Percentiles rank a stretch among this genome's conserved stretches.
phyloP scores from a whole-genome alignment of 2,329 filamentous ascomycete genomes.

The Stagonosporopsis vannaccii region DNA sequence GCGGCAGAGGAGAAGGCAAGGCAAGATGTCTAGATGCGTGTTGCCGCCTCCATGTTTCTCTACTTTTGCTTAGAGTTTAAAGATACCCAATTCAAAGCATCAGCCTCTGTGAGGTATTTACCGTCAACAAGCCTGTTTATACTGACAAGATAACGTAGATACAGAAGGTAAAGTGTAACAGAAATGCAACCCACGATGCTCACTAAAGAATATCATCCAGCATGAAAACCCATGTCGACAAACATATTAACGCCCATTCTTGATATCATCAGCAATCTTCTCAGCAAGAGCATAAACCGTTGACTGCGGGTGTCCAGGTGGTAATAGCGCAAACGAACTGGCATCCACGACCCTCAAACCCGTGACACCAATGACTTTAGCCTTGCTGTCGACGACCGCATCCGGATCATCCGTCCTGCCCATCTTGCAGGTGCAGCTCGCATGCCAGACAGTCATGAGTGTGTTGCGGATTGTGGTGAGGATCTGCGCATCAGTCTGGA shows the following conservation, averaged over 20 bases:
- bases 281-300: constrained; percentile 37
- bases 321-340: constrained; percentile 39
- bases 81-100: not conserved
- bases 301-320: constrained; percentile 47
- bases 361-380: constrained; percentile 42
- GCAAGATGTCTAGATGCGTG: constrained; percentile 9
- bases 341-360: constrained; percentile 47
- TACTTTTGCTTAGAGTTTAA: not conserved
- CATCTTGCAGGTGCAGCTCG: constrained; percentile 39
- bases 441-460: constrained; percentile 34
- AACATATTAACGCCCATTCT: not conserved
- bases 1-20: constrained; percentile 15
- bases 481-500: constrained; percentile 14
- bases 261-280: constrained; percentile 32
- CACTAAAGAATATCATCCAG: not conserved
- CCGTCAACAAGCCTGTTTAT: too few species aligned
- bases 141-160: not conserved
- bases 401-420: constrained; percentile 35
- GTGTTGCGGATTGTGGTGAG: not conserved
- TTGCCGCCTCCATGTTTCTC: not conserved
- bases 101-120: not conserved
- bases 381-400: constrained; percentile 47
- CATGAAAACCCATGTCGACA: not conserved
- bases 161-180: not conserved
- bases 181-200: not conserved